phyloP scores from a whole-genome alignment of 345 rosid species.

The Arabidopsis arenosa region DNA sequence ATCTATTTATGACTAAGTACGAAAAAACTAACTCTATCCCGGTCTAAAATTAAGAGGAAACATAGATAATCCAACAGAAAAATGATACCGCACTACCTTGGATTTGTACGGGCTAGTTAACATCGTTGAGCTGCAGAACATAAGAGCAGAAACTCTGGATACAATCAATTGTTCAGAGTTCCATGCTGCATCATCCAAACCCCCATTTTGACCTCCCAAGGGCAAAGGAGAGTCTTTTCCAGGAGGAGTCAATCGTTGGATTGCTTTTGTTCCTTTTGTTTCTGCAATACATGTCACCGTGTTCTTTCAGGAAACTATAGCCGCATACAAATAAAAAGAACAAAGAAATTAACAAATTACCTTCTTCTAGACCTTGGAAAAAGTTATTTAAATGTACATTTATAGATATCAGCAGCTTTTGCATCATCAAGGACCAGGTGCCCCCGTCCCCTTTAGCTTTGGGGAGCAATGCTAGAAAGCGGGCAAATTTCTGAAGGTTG shows the following conservation, averaged over 20 bases:
- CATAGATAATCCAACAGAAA: neutral
- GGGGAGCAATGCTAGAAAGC: slow-evolving; percentile 85
- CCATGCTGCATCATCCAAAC: slow-evolving; percentile 50
- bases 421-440: slow-evolving; percentile 79
- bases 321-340: slow-evolving; percentile 22
- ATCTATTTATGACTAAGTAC: neutral
- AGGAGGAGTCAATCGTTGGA: slow-evolving; percentile 66
- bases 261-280: slow-evolving; percentile 61
- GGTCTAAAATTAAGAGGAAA: slow-evolving; percentile 11
- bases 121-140: slow-evolving; percentile 69
- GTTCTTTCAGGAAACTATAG: slow-evolving; percentile 14
- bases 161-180: slow-evolving; percentile 54
- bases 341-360: slow-evolving; percentile 45
- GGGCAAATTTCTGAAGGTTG: slow-evolving; percentile 69
- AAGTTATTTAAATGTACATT: slow-evolving; percentile 64
- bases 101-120: slow-evolving; percentile 68
- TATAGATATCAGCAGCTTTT: slow-evolving; percentile 64
- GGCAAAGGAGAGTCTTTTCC: slow-evolving; percentile 72
- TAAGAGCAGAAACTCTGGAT: slow-evolving; percentile 58
- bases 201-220: slow-evolving; percentile 64
- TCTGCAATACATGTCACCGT: slow-evolving; percentile 52
- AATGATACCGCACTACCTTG: slow-evolving; percentile 54
- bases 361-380: slow-evolving; percentile 88
- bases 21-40: neutral
- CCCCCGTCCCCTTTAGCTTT: slow-evolving; percentile 77